phyloP scores from a whole-genome alignment of 768 basidiomycete species.

The Lepiota venenata region DNA sequence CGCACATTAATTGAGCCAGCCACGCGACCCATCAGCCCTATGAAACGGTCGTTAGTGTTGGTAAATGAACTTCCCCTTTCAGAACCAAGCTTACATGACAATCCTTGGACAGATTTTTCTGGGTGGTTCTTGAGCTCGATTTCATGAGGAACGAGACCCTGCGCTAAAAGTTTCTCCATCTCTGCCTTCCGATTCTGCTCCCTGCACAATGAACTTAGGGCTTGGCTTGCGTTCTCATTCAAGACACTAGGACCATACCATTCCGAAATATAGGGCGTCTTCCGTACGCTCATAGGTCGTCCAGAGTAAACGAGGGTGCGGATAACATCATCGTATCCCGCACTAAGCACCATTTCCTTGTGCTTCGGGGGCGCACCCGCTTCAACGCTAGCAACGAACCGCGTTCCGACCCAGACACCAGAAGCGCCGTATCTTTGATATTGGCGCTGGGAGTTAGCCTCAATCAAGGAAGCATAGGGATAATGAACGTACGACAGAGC shows the following conservation, averaged over 20 bases:
- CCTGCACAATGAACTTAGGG: conserved; percentile 29
- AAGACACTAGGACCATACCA: conserved; percentile 43
- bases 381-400: conserved; percentile 80
- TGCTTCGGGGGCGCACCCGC: conserved; percentile 75
- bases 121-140: conserved; percentile 68
- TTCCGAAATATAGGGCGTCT: conserved; percentile 72
- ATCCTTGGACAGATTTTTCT: conserved; percentile 57
- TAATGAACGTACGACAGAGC: conserved; percentile 51
- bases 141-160: conserved; percentile 76
- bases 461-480: background rate
- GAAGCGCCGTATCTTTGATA: conserved; percentile 67
- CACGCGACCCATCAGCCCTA: conserved; percentile 79
- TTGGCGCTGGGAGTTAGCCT: background rate
- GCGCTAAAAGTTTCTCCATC: conserved; percentile 50
- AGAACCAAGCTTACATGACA: conserved; percentile 46
- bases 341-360: conserved; percentile 62
- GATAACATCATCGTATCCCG: conserved; percentile 72
- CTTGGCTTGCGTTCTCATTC: background rate
- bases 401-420: conserved; percentile 87
- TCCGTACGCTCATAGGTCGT: conserved; percentile 78
- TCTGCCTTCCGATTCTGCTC: conserved; percentile 60
- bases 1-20: conserved; percentile 57
- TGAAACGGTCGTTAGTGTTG: background rate
- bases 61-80: background rate
- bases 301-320: conserved; percentile 76